Evolutionary conservation across 2,329 filamentous ascomycete species (phyloP).

Genomic region (Apiospora rasikravindrae): DNA sequence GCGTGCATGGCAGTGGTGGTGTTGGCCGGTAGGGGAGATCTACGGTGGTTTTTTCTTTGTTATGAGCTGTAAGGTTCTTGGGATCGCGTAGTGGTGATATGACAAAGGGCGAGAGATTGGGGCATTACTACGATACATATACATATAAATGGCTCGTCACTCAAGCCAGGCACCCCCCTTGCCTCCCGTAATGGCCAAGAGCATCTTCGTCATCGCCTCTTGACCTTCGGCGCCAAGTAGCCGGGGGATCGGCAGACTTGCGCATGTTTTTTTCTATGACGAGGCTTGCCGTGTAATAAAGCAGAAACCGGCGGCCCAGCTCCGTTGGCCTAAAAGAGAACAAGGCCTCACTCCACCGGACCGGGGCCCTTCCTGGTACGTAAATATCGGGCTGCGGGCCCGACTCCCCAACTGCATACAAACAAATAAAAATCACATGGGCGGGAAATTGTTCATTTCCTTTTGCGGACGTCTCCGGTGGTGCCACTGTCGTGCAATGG

Average conservation of each 20-base stretch:
- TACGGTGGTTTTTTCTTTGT: not conserved
- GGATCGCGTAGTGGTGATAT: not conserved
- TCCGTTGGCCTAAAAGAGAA: constrained; percentile 4
- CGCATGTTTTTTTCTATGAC: not conserved
- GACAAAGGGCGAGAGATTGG: not conserved
- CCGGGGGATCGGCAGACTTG: not conserved
- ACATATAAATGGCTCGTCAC: not conserved
- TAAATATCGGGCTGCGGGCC: not conserved
- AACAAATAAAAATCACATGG: not conserved
- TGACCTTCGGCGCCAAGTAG: not conserved
- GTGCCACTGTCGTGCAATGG: not conserved
- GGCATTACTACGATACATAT: not conserved
- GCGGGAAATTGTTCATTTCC: constrained; percentile 1
- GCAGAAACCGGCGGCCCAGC: not conserved
- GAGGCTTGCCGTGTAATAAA: not conserved
- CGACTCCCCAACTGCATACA: not conserved
- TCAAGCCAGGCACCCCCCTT: not conserved
- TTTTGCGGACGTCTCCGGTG: not conserved
- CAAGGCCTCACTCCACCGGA: not conserved
- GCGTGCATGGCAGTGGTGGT: not conserved
- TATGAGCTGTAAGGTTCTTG: not conserved
- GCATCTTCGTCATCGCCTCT: not conserved
- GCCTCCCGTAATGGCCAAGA: not conserved
- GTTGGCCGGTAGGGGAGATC: not conserved
- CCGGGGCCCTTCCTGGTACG: not conserved